Conservation (phyloP, 345 rosid genomes). For the Corymbia maculata region DNA sequence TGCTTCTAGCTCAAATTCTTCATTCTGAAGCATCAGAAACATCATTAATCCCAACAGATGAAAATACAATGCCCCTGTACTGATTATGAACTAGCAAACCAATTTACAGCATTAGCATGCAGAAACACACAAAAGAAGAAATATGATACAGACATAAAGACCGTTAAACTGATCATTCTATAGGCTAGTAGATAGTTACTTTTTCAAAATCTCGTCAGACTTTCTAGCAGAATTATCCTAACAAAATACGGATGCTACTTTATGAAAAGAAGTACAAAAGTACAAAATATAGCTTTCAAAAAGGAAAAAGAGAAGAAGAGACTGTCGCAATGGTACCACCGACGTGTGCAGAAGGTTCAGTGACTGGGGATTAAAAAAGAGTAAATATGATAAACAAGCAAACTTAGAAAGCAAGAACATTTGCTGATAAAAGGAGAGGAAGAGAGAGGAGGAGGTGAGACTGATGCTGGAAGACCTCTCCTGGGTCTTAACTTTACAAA, state of each 20-base stretch:
- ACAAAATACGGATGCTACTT: neutral
- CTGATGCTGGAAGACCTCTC: neutral
- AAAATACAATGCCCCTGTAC: neutral
- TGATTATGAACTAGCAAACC: neutral
- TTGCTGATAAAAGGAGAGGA: neutral
- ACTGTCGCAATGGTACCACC: neutral
- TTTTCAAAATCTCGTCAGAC: neutral
- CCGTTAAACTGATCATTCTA: neutral
- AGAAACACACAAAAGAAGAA: neutral
- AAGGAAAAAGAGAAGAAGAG: neutral
- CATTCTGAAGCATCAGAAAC: conserved; percentile 43
- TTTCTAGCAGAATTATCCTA: neutral
- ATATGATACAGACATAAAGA: neutral
- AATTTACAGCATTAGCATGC: neutral
- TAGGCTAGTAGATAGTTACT: neutral
- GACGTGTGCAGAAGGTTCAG: neutral
- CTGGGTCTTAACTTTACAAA: neutral
- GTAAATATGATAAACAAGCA: neutral
- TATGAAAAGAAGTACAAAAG: neutral
- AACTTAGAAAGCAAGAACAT: neutral
- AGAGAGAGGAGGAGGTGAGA: neutral
- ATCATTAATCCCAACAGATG: neutral
- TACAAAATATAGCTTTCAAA: neutral
- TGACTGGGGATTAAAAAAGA: neutral
- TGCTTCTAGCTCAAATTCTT: conserved; percentile 73